A percentile compares a stretch with the other conserved stretches of the same genome.
These are phyloP conservation scores for Podospora didyma DNA, from an alignment of 495 filamentous ascomycete species.

Conservation along the genomic window DNA sequence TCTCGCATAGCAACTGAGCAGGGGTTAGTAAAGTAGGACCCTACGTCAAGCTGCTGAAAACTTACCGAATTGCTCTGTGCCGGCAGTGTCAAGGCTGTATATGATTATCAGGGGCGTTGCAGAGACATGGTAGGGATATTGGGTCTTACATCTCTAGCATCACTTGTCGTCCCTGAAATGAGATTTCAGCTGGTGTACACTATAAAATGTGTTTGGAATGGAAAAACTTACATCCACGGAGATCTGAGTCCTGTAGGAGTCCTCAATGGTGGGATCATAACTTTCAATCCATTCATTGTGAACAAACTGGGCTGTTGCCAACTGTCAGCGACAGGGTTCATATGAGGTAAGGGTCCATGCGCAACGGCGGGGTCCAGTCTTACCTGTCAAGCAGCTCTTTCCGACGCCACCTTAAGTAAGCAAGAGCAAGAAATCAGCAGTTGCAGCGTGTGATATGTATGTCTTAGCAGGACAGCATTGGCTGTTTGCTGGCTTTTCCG, in stretches of 20 bases:
- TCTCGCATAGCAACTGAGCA: constrained; percentile 61
- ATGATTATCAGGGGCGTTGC: neutral
- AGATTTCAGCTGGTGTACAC: constrained; percentile 1
- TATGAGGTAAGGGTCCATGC: neutral
- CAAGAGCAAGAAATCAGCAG: constrained; percentile 24
- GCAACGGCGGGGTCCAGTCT: constrained; percentile 15
- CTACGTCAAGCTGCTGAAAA: constrained; percentile 13
- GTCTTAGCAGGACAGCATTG: neutral
- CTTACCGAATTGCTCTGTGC: constrained; percentile 97
- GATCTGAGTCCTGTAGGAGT: constrained; percentile 92
- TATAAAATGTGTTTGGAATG: neutral
- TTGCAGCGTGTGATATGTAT: constrained; percentile 23
- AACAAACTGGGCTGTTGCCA: constrained; percentile 84
- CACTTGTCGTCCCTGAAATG: constrained; percentile 79
- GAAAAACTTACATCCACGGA: constrained; percentile 77
- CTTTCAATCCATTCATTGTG: constrained; percentile 99
- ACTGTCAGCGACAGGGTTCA: constrained; percentile 14
- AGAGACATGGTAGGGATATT: neutral
- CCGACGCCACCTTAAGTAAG: constrained; percentile 77
- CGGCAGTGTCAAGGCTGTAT: constrained; percentile 84
- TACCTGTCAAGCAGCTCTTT: constrained; percentile 97
- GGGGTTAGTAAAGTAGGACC: constrained; percentile 5
- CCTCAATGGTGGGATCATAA: constrained; percentile 96
- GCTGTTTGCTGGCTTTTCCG: neutral
- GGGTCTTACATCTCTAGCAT: constrained; percentile 82